Percentiles rank a stretch among this genome's conserved stretches.
Conservation (phyloP, 257 asterid species). For the Vinca minor region DNA sequence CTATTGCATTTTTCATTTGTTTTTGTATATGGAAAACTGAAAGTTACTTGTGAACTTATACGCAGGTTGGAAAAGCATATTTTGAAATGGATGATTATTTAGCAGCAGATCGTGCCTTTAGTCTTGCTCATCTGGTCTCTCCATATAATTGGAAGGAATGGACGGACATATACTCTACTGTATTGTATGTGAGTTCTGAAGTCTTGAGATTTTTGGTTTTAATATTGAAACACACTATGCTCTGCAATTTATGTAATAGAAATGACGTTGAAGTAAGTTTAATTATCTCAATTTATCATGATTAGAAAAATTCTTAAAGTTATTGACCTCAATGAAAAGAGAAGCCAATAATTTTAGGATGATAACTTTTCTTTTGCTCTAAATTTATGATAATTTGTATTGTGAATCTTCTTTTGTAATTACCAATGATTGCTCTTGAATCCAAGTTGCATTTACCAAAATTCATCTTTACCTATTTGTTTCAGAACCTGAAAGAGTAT, state of each 20-base stretch:
- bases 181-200: constrained; percentile 67
- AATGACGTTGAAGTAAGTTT: no score
- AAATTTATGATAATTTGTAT: no score
- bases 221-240: constrained; percentile 1
- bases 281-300: no score
- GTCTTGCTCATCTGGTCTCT: constrained; percentile 70
- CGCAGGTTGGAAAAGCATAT: constrained; percentile 82
- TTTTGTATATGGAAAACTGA: neutral
- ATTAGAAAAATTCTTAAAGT: neutral
- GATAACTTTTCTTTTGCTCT: neutral
- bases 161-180: constrained; percentile 88
- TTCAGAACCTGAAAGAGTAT: constrained; percentile 92
- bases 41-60: constrained; percentile 4
- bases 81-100: constrained; percentile 89
- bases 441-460: constrained; percentile 13
- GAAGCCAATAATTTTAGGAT: neutral
- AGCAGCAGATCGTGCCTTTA: constrained; percentile 90
- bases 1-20: neutral
- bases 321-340: neutral
- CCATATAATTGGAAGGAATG: constrained; percentile 89
- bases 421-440: no score
- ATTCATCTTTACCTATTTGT: constrained; percentile 20
- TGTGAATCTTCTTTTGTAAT: no score
- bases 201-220: constrained; percentile 11
- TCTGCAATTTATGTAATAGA: constrained; percentile 7